Base-by-base conservation (phyloP, 2,329 filamentous ascomycete genomes). In the Fusarium algeriense region DNA sequence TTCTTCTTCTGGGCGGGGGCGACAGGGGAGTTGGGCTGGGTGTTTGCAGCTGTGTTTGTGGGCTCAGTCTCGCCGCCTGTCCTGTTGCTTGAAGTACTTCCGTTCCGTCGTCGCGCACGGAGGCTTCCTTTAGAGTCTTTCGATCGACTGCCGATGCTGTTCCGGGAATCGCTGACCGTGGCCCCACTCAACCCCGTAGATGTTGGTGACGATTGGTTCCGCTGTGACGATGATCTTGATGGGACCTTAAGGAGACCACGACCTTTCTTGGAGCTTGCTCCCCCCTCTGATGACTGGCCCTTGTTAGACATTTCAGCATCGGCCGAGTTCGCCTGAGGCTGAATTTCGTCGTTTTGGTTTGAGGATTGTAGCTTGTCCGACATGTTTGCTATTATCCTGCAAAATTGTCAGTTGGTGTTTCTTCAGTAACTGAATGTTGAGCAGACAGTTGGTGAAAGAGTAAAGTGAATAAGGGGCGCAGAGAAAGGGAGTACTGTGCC, bases 91-190 rank as follows among this genome's bases (percentile, higher is more conserved):
- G 88, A 89, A 68, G 88, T 86, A 81, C 90, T 93, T 75, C 89
- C 89, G 82, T 92, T 92, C 76, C 89, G 85, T 76, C 88, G 86
- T 72, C 87, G 85, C 69, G 86, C 89, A 60, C 89, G 81, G 75
- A 91, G 89, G 81, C 90, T 92, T 73, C 85, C 83, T 81, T 87
- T 90, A 67, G 89, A 91, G 73, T 88, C 89, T 80, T 89, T 91
- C 52, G 91, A 92, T 73, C 86, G 85, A 64, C 87, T 86, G 73
- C 88, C 87, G 74, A 90, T 88, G 78, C 88, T 91, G 75, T 89
- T 89, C 78, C 86, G 83, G 60, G 86, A 83, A 73, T 90, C 88
- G 80, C 83, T 86, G 60, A 85, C 86, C 56, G 88, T 90, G 49
- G 84, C 86, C 75, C 88, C 89, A 80, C 87, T 90, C 69, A 91